These are phyloP conservation scores for Cryphonectria naterciae DNA, from an alignment of 2,329 filamentous ascomycete species.

Conservation along the genomic window DNA sequence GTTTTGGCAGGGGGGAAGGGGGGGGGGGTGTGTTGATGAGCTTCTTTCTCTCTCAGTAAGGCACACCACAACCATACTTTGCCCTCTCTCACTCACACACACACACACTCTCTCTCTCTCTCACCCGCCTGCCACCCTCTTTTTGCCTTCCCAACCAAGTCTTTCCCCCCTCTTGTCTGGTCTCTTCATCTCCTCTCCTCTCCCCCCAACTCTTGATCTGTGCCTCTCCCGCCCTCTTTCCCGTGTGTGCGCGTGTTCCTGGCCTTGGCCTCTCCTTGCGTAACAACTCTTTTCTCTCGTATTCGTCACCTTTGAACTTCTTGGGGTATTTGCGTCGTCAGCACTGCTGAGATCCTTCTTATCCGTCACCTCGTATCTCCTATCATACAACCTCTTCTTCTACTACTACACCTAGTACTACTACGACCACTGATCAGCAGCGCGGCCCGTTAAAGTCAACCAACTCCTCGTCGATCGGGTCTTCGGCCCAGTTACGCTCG, in stretches of 20 bases:
- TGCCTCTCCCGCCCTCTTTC: background rate
- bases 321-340: background rate
- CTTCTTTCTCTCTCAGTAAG: background rate
- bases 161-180: too few relatives aligned
- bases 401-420: too few relatives aligned
- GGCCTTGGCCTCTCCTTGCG: background rate
- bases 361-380: background rate
- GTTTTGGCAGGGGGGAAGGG: too few relatives aligned
- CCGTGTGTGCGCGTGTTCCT: background rate
- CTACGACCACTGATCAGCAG: background rate
- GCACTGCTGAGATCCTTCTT: background rate
- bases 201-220: background rate
- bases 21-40: too few relatives aligned
- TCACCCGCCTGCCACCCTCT: too few relatives aligned
- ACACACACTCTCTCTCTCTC: too few relatives aligned
- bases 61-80: background rate
- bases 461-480: constrained; percentile 40
- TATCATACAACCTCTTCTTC: too few relatives aligned
- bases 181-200: too few relatives aligned
- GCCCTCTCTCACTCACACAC: background rate
- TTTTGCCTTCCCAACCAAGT: background rate
- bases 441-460: constrained; percentile 1
- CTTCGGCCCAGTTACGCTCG: constrained; percentile 60
- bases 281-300: background rate
- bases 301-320: background rate